Evolutionary conservation across 2,329 filamentous ascomycete genomes (phyloP).

Genomic region (Fonsecaea multimorphosa): DNA sequence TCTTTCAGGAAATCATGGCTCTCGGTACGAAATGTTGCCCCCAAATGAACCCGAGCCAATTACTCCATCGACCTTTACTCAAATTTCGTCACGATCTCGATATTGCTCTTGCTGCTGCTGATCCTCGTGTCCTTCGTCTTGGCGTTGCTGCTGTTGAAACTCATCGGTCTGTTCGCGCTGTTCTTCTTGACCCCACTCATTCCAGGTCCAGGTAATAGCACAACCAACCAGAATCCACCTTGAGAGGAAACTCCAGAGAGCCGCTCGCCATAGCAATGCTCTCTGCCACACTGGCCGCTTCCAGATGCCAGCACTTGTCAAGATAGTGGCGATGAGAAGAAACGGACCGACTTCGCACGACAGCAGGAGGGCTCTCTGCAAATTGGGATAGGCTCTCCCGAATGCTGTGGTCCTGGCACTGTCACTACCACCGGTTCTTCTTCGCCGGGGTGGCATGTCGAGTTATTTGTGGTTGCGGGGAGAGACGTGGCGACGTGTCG

Average conservation of each 20-base stretch:
- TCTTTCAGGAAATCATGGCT: not conserved
- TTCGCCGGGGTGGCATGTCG: constrained; percentile 22
- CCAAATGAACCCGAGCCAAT: not conserved
- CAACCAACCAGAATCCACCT: constrained; percentile 33
- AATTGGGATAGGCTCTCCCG: constrained; percentile 28
- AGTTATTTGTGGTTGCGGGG: not conserved
- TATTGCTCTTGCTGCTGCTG: not conserved
- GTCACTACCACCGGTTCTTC: not conserved
- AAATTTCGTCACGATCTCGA: not conserved
- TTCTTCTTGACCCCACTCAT: constrained; percentile 28
- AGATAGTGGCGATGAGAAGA: constrained; percentile 28
- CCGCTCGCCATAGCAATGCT: constrained; percentile 26
- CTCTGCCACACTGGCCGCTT: constrained; percentile 31
- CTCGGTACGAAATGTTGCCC: not conserved
- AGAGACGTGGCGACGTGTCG: not conserved
- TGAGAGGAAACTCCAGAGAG: constrained; percentile 29
- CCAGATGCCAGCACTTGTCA: constrained; percentile 25
- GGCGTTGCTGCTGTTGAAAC: not conserved
- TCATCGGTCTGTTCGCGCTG: not conserved
- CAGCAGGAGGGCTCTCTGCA: constrained; percentile 24
- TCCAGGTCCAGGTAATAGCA: constrained; percentile 32
- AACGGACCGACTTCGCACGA: constrained; percentile 25
- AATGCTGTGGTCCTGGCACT: constrained; percentile 24
- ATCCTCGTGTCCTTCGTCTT: not conserved
- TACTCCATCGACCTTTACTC: not conserved